Percentiles rank a stretch among this genome's conserved stretches.
These are phyloP conservation scores for Malassezia dermatis DNA, from an alignment of 1,284 basidiomycete species.

Conservation along the genomic window DNA sequence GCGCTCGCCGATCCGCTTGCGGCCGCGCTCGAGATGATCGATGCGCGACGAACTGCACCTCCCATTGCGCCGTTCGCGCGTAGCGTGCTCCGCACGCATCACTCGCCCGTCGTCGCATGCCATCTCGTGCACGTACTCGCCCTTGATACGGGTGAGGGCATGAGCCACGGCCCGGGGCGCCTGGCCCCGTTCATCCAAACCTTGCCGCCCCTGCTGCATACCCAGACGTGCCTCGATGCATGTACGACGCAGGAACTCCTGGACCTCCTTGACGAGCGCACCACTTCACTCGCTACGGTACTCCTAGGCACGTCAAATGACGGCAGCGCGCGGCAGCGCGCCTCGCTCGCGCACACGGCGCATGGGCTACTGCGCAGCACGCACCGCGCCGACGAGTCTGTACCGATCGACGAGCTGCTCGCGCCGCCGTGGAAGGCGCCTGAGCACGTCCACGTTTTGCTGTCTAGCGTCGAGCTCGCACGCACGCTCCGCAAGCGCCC, in stretches of 20 bases:
- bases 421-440: neutral
- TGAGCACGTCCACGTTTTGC: neutral
- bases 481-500: constrained; percentile 2
- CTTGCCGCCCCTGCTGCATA: neutral
- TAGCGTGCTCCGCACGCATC: neutral
- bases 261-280: neutral
- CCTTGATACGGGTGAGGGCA: neutral
- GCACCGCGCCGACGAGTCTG: neutral
- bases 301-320: neutral
- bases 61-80: constrained; percentile 8
- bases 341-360: neutral
- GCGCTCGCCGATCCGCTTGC: constrained; percentile 7
- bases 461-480: neutral
- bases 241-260: neutral
- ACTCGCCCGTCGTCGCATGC: constrained; percentile 1
- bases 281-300: neutral
- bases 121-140: constrained; percentile 9
- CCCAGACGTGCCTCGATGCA: neutral
- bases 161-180: too few species aligned
- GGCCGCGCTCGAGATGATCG: constrained; percentile 8
- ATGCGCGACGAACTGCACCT: neutral
- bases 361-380: constrained; percentile 3
- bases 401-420: neutral
- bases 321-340: neutral
- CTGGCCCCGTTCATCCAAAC: neutral